Base-by-base conservation (phyloP, 139 green algal genomes). In the Eudorina sp. region DNA sequence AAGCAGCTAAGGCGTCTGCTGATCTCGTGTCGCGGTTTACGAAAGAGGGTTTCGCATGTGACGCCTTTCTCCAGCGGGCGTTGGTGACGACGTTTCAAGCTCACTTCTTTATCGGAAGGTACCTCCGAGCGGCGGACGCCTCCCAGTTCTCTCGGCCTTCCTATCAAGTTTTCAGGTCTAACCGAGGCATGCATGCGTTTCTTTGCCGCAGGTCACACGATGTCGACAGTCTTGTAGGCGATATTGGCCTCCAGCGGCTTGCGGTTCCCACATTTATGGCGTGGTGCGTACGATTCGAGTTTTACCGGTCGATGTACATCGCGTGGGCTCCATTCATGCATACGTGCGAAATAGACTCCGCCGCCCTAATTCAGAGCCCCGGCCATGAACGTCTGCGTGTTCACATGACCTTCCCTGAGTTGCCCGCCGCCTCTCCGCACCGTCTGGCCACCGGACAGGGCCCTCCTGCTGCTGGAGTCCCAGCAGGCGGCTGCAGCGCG, bases 101-200 rank as follows among this genome's bases (percentile, higher is more conserved):
- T 0, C 78, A 85, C 38, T 75, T 85, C 27, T 75, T 85, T 29
- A 58, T 23, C 21, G 78, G 78, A 31, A 74, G 78, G 78, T 45
- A 53, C 38, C 27, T n/a, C n/a, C n/a, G n/a, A n/a, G n/a, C n/a
- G n/a, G n/a, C n/a, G n/a, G n/a, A n/a, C n/a, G n/a, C n/a, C n/a
- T n/a, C n/a, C n/a, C n/a, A n/a, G n/a, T n/a, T n/a, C n/a, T n/a
- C n/a, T n/a, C n/a, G n/a, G n/a, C n/a, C n/a, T n/a, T n/a, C n/a
- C n/a, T n/a, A n/a, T n/a, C n/a, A n/a, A n/a, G n/a, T n/a, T n/a
- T n/a, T n/a, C n/a, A n/a, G n/a, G n/a, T n/a, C n/a, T 16, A 16
- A 58, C 51, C 51, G 51, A 13, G 13, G 51, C 13, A 58, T 16
- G 13, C 51, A 16, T 58, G 16, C 51, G 51, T 58, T 58, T 58